Evolutionary conservation across 305 asterid species (phyloP), one percentile per base, ranked within the genome.

Genomic region (Caryopteris hybrid): DNA sequence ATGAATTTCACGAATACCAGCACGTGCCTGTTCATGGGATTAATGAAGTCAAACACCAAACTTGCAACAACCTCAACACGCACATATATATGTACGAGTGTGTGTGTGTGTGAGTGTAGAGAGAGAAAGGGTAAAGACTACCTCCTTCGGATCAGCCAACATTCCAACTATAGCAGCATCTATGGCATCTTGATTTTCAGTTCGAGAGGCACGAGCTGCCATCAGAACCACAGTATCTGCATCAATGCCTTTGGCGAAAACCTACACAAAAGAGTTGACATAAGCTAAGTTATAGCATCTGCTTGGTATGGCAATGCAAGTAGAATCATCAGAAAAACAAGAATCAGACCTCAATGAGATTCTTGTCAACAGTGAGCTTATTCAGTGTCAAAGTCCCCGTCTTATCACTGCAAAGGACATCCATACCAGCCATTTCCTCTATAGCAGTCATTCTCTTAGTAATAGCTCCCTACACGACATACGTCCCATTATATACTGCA

Each of bases 351-450:
- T 95, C 98, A 7, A 95, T 89, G 66, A 95, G 92, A 80, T 85
- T 84, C 86, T 88, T 91, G 75, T 94, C 99, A 72, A 91, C 99
- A 0, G 95, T 88, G 47, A 92, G 96, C 83, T 92, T 92, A 83
- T 92, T 92, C 64, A 92, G 69, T 18, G 98, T 92, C 77, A 92
- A 73, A 48, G 98, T 92, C 58, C 98, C 98, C 0, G 97, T 90
- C 75, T 92, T 92, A 72, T 92, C 98, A 51, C 98, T 92, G 84
- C 98, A 92, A 45, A 92, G 94, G 61, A 92, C 98, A 64, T 92
- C 98, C 98, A 92, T 92, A 74, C 98, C 98, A 17, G 97, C 98
- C 98, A 94, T 91, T 74, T 94, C 99, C 83, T 94, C 99, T 65
- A 95, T 95, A 66, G 99, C 99, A 36, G 99, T 95, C 99, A 95